Evolutionary conservation across 495 filamentous ascomycete genomes (phyloP), one percentile per base, ranked within the genome.

Genomic region (Penicillium paxilli): DNA sequence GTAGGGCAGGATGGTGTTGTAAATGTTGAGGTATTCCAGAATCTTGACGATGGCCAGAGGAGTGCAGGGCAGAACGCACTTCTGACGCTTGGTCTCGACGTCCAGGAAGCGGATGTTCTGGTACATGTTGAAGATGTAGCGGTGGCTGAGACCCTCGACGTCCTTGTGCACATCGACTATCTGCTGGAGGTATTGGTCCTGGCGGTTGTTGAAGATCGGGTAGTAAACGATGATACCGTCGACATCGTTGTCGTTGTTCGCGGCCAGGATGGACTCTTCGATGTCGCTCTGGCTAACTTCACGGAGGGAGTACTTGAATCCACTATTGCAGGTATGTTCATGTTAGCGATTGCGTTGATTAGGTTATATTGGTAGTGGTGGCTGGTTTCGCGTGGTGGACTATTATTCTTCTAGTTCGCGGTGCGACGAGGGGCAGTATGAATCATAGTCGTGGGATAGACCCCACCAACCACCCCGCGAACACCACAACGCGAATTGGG

Each of bases 211-310:
- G 80, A 96, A 98, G 71, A 98, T 96, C 35, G 94, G 94, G 73
- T 97, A 98, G 76, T 98, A 98, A 65, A 98, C 90, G 57, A 98
- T 93, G 59, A 98, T 96, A 59, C 94, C 94, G 71, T 96, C 88
- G 51, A 97, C 85, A 11, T 69, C 57, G 49, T 78, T 60, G 69
- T 97, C 91, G 25, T 76, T 70, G 72, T 98, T 98, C 57, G 94
- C 94, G 50, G 74, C 75, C 24, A 95, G 75, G 62, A 98, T 86
- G 47, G 84, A 80, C 54, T 96, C 87, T 78, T 98, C 94, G 53
- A 98, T 85, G 20, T 84, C 80, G 61, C 96, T 92, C 56, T 91
- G 93, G 60, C 87, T 78, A 37, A 96, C 83, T 65, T 86, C 79
- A 50, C 87, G 88, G 44, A 97, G 83, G 58, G 91, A 82, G 69